Evolutionary conservation across 306 rosid species (phyloP).

Genomic region (Pterocarpus santalinus): DNA sequence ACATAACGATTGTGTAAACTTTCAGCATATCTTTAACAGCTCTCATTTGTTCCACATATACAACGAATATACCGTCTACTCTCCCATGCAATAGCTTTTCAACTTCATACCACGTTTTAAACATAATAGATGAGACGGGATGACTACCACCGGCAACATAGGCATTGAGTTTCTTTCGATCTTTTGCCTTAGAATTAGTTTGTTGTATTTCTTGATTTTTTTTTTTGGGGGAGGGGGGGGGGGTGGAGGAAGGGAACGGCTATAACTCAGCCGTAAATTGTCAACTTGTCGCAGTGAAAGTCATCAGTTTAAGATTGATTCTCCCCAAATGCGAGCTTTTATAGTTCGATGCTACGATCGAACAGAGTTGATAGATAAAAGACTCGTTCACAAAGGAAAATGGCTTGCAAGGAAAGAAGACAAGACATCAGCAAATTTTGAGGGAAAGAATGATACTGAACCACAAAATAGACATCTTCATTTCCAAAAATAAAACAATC

Average conservation of each 20-base stretch:
- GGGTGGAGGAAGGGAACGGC: too few species aligned
- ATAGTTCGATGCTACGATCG: neutral
- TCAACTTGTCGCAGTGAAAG: neutral
- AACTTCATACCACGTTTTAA: neutral
- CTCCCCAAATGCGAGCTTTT: neutral
- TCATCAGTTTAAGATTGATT: neutral
- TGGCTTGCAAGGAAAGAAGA: neutral
- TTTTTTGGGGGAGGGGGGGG: too few species aligned
- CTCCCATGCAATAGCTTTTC: neutral
- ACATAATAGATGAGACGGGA: neutral
- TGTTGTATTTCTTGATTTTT: too few species aligned
- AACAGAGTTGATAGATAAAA: neutral
- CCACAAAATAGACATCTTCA: constrained; percentile 44
- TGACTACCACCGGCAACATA: constrained; percentile 18
- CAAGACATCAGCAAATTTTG: constrained; percentile 31
- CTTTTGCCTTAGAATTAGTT: too few species aligned
- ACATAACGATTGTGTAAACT: too few species aligned
- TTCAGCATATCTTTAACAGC: too few species aligned
- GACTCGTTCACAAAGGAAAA: neutral
- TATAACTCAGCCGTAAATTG: too few species aligned
- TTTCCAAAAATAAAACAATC: constrained; percentile 31
- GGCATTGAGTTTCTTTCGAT: neutral
- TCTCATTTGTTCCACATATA: too few species aligned
- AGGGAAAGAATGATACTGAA: constrained; percentile 25
- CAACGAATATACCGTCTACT: neutral